phyloP scores from a whole-genome alignment of 1,284 basidiomycete species.

The Ceratobasidium sp. region DNA sequence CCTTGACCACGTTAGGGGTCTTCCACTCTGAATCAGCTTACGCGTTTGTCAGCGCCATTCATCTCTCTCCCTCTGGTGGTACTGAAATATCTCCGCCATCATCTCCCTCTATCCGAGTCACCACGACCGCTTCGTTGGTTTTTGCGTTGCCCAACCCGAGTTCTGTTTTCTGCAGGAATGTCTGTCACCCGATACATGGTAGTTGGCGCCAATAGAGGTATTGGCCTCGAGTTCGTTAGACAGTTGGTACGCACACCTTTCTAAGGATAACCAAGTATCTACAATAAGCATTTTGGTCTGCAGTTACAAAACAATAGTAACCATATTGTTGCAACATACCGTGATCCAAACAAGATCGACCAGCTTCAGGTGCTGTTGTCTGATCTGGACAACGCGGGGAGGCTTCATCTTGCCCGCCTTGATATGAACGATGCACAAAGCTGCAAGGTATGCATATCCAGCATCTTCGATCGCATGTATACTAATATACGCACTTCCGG shows the following conservation, averaged over 20 bases:
- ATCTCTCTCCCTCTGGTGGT: too few relatives aligned
- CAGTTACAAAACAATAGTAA: slow-evolving; percentile 9
- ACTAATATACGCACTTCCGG: background rate
- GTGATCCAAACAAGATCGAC: slow-evolving; percentile 17
- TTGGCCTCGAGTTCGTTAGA: slow-evolving; percentile 20
- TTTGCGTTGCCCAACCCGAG: too few relatives aligned
- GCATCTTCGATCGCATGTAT: background rate
- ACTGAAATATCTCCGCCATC: too few relatives aligned
- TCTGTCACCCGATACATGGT: background rate
- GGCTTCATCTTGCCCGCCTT: background rate
- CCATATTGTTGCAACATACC: slow-evolving; percentile 19
- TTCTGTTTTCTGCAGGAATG: too few relatives aligned
- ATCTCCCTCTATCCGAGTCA: too few relatives aligned
- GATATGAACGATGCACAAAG: slow-evolving; percentile 26
- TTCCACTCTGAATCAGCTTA: too few relatives aligned
- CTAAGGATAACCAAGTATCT: background rate
- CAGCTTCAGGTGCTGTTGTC: slow-evolving; percentile 48
- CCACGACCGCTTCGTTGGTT: too few relatives aligned
- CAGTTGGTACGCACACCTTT: slow-evolving; percentile 8
- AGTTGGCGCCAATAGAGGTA: slow-evolving; percentile 31
- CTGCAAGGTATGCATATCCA: background rate
- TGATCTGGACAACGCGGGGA: background rate
- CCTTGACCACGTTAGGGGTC: too few relatives aligned
- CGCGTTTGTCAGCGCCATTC: too few relatives aligned
- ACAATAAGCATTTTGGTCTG: too few relatives aligned